These are phyloP conservation scores for Salvia rosmarinus DNA, from an alignment of 257 asterid species.

Conservation along the genomic window DNA sequence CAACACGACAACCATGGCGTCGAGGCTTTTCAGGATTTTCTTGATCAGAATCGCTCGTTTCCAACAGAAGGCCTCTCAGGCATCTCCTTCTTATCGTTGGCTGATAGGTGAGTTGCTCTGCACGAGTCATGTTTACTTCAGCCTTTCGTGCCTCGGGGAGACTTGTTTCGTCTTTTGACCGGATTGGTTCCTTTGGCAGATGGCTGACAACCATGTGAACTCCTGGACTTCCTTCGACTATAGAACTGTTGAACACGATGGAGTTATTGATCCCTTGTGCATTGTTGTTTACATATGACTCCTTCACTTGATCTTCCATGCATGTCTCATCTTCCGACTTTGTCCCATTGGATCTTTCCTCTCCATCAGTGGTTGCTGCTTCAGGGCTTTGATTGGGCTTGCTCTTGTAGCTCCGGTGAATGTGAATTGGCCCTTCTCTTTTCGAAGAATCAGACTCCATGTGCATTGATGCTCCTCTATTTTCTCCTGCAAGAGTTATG, in stretches of 20 bases:
- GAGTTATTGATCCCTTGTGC: constrained; percentile 83
- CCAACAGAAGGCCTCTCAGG: constrained; percentile 68
- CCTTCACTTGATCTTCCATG: constrained; percentile 48
- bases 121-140: constrained; percentile 44
- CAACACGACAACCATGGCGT: constrained; percentile 78
- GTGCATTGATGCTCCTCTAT: constrained; percentile 87
- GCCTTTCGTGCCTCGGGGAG: constrained; percentile 46
- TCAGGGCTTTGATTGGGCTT: constrained; percentile 50
- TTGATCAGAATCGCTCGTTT: constrained; percentile 71
- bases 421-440: constrained; percentile 52
- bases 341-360: constrained; percentile 40
- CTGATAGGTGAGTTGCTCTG: constrained; percentile 54
- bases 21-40: constrained; percentile 63
- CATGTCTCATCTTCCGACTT: constrained; percentile 34
- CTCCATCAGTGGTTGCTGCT: constrained; percentile 55
- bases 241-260: constrained; percentile 59
- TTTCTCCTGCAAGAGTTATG: constrained; percentile 90
- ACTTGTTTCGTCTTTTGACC: constrained; percentile 28
- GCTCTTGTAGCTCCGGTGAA: constrained; percentile 71
- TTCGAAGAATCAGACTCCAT: constrained; percentile 56
- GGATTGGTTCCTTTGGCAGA: constrained; percentile 41
- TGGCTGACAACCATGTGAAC: constrained; percentile 53
- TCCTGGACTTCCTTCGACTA: constrained; percentile 70
- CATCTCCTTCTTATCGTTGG: constrained; percentile 81
- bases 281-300: constrained; percentile 70